These are phyloP conservation scores for Suillus luteus DNA, from an alignment of 768 basidiomycete genomes.

Conservation along the genomic window DNA sequence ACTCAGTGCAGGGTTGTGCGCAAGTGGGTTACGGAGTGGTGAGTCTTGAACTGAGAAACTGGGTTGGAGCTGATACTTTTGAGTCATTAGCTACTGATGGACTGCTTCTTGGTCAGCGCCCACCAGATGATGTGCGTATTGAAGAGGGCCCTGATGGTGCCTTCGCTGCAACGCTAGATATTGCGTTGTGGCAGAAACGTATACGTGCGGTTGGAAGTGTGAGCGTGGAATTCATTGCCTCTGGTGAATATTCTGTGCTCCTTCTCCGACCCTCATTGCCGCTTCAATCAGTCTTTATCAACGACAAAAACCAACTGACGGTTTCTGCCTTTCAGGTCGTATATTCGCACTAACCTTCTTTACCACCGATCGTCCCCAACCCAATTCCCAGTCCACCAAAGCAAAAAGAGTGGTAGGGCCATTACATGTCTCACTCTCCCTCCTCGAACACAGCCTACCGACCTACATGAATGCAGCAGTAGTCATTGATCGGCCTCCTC, in stretches of 20 bases:
- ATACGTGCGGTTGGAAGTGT: constrained; percentile 63
- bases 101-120: constrained; percentile 39
- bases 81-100: constrained; percentile 43
- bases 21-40: constrained; percentile 28
- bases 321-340: constrained; percentile 19
- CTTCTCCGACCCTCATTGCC: neutral
- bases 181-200: constrained; percentile 65
- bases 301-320: constrained; percentile 24
- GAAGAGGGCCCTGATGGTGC: constrained; percentile 48
- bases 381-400: constrained; percentile 2
- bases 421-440: constrained; percentile 50
- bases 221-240: constrained; percentile 68
- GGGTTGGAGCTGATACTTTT: neutral
- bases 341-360: constrained; percentile 32
- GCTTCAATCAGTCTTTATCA: too few species aligned
- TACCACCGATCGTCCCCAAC: constrained; percentile 14
- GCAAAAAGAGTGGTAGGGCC: constrained; percentile 12
- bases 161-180: constrained; percentile 53
- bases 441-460: constrained; percentile 59
- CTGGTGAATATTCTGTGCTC: constrained; percentile 34
- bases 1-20: constrained; percentile 17
- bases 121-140: constrained; percentile 55
- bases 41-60: neutral
- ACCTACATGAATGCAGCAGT: constrained; percentile 58
- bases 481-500: constrained; percentile 40